Percentiles rank a stretch among this genome's conserved stretches.
These are phyloP conservation scores for Aureobasidium zeae DNA, from an alignment of 2,329 filamentous ascomycete genomes.

Conservation along the genomic window DNA sequence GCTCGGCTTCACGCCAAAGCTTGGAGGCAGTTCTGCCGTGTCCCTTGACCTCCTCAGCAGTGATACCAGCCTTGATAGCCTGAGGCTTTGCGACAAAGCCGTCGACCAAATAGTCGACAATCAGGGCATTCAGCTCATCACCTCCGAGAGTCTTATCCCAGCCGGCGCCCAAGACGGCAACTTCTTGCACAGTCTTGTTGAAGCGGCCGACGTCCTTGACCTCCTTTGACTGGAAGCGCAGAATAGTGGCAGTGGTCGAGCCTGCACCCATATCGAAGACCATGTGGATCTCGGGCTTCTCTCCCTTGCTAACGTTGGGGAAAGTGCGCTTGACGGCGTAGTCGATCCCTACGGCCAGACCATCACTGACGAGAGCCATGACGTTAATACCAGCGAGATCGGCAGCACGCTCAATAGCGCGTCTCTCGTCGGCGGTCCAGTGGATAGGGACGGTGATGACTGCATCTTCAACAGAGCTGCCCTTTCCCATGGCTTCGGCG, in stretches of 20 bases:
- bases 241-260: slow-evolving; percentile 78
- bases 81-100: slow-evolving; percentile 60
- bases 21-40: slow-evolving; percentile 81
- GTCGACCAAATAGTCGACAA: slow-evolving; percentile 78
- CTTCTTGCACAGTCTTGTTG: slow-evolving; percentile 95
- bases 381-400: slow-evolving; percentile 82
- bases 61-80: slow-evolving; percentile 56
- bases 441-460: slow-evolving; percentile 87
- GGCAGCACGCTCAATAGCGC: slow-evolving; percentile 73
- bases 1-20: slow-evolving; percentile 86
- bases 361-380: slow-evolving; percentile 76
- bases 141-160: slow-evolving; percentile 89
- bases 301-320: slow-evolving; percentile 70
- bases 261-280: slow-evolving; percentile 98
- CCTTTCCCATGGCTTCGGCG: slow-evolving; percentile 63
- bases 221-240: slow-evolving; percentile 79
- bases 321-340: slow-evolving; percentile 90
- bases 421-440: slow-evolving; percentile 83
- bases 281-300: slow-evolving; percentile 81
- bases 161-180: slow-evolving; percentile 75
- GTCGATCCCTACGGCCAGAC: slow-evolving; percentile 84
- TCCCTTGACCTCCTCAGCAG: slow-evolving; percentile 52
- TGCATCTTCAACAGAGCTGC: slow-evolving; percentile 62
- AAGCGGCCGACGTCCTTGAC: slow-evolving; percentile 88
- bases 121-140: slow-evolving; percentile 76